Evolutionary conservation across 148 eudicot species (phyloP).

Genomic region (Selenicereus undatus): DNA sequence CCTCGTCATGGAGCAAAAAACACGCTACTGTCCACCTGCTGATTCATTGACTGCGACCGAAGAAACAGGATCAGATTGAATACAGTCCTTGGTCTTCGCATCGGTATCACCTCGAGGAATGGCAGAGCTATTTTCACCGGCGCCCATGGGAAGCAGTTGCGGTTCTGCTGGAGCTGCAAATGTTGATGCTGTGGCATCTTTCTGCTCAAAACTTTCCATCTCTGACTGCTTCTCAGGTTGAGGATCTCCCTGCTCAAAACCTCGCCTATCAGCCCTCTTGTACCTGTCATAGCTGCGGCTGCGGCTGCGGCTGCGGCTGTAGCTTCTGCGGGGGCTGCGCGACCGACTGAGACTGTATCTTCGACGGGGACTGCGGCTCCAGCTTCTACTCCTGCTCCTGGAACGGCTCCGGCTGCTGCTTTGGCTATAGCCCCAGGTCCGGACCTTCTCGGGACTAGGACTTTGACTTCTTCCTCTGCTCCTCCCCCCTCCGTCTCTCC

Average conservation of each 20-base stretch:
- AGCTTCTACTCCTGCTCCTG: conserved; percentile 49
- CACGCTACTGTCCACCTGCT: neutral
- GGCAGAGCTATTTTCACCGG: neutral
- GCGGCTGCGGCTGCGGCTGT: conserved; percentile 37
- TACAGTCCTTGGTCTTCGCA: conserved; percentile 36
- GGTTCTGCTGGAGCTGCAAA: no score
- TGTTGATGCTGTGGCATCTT: neutral
- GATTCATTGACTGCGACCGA: neutral
- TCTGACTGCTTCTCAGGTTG: neutral
- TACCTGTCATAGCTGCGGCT: conserved; percentile 26
- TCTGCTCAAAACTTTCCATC: neutral
- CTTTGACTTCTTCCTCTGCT: conserved; percentile 75
- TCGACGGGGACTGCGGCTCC: conserved; percentile 40
- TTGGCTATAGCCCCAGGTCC: conserved; percentile 64
- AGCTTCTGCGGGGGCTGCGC: conserved; percentile 35
- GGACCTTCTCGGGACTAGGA: conserved; percentile 75
- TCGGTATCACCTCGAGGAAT: neutral
- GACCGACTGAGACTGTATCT: conserved; percentile 32
- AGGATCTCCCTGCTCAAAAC: neutral
- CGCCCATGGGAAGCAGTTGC: neutral
- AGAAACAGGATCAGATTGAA: conserved; percentile 14
- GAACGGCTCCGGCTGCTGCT: conserved; percentile 50
- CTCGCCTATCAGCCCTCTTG: neutral
- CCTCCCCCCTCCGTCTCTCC: conserved; percentile 49
- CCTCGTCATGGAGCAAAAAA: neutral